Conservation (phyloP, 1,139 yeast genomes). For the Blastobotrys persicus region DNA sequence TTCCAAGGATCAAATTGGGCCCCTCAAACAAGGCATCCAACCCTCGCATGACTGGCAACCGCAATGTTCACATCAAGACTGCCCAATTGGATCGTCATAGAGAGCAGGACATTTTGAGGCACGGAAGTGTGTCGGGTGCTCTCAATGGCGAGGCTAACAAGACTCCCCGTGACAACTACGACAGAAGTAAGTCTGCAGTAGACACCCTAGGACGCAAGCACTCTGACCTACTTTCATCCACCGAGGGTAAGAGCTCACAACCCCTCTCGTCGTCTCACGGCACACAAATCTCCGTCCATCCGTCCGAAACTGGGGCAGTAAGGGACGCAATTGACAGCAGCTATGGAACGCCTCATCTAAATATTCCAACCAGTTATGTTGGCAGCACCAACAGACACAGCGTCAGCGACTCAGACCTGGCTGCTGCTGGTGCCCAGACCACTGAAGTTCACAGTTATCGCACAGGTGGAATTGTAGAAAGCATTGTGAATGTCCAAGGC, state of each 20-base stretch:
- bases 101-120: neutral
- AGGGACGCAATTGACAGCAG: constrained; percentile 23
- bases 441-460: constrained; percentile 34
- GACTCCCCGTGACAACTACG: constrained; percentile 2
- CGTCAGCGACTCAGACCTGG: neutral
- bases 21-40: constrained; percentile 71
- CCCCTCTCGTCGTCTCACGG: constrained; percentile 17
- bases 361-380: constrained; percentile 10
- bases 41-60: constrained; percentile 70
- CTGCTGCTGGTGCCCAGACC: constrained; percentile 14
- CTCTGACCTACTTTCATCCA: constrained; percentile 2
- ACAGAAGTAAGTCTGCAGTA: neutral
- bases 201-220: neutral
- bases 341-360: constrained; percentile 2
- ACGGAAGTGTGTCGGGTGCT: neutral
- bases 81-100: constrained; percentile 11
- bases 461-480: constrained; percentile 76
- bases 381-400: constrained; percentile 5
- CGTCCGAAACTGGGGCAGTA: constrained; percentile 52
- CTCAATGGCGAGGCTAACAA: neutral
- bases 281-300: constrained; percentile 38
- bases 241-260: neutral
- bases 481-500: constrained; percentile 81
- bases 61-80: constrained; percentile 45
- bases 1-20: constrained; percentile 33